Conservation (phyloP, 2,329 filamentous ascomycete genomes). For the Pyrenochaeta sp. region DNA sequence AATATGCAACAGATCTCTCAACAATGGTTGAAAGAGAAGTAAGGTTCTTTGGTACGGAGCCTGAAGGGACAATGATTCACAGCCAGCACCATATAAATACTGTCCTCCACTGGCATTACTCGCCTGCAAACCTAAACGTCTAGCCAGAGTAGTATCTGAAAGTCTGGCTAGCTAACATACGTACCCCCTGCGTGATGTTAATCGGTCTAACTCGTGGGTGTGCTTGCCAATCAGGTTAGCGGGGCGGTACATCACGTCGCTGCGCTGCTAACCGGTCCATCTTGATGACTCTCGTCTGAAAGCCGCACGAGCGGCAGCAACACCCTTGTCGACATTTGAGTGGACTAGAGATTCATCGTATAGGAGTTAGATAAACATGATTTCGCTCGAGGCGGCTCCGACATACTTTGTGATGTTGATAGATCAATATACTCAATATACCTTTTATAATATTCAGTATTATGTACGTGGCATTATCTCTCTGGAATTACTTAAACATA, state of each 20-base stretch:
- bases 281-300: constrained; percentile 31
- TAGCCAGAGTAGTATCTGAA: constrained; percentile 36
- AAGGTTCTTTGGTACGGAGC: no score
- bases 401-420: constrained; percentile 22
- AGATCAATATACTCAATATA: no score
- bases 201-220: constrained; percentile 16
- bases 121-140: constrained; percentile 28
- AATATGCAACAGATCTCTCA: no score
- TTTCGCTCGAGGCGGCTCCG: constrained; percentile 29
- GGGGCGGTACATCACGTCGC: constrained; percentile 29
- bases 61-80: no score
- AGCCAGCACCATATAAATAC: constrained; percentile 25
- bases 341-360: constrained; percentile 33
- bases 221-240: constrained; percentile 35
- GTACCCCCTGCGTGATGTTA: constrained; percentile 11
- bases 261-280: constrained; percentile 31
- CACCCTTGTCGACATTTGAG: constrained; percentile 38
- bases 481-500: no score
- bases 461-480: no score
- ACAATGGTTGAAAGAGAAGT: no score
- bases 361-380: constrained; percentile 32
- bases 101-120: constrained; percentile 28
- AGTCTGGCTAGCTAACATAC: constrained; percentile 10
- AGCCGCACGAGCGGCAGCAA: constrained; percentile 32
- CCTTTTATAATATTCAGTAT: no score